phyloP scores from a whole-genome alignment of 2,329 filamentous ascomycete genomes.

The Arthrocladium fulminans region DNA sequence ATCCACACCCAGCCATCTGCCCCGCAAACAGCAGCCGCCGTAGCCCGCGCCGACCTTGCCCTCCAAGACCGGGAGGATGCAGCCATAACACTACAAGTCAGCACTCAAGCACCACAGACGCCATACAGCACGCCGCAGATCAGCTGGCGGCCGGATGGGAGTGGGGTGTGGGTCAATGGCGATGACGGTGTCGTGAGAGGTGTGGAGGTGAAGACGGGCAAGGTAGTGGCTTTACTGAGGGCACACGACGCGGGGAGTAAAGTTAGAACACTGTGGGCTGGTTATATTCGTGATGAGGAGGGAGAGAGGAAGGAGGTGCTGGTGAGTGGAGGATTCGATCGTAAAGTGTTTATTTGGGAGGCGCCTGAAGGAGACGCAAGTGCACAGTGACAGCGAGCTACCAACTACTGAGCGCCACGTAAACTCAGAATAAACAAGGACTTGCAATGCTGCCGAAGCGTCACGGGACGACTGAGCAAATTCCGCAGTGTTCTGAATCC shows the following conservation, averaged over 20 bases:
- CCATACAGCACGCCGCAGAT: constrained; percentile 55
- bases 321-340: constrained; percentile 57
- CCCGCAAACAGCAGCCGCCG: constrained; percentile 13
- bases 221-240: constrained; percentile 43
- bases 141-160: constrained; percentile 53
- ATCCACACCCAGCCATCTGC: constrained; percentile 3
- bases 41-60: constrained; percentile 19
- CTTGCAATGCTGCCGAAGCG: neutral
- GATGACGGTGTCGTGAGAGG: constrained; percentile 56
- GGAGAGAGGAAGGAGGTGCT: constrained; percentile 33
- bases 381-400: neutral
- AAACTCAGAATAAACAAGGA: too few relatives aligned
- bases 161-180: constrained; percentile 55
- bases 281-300: constrained; percentile 29
- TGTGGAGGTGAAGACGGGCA: constrained; percentile 51
- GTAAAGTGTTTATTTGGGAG: constrained; percentile 50
- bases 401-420: too few relatives aligned
- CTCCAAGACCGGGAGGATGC: constrained; percentile 50
- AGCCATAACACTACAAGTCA: constrained; percentile 52
- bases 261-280: constrained; percentile 51
- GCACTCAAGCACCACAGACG: constrained; percentile 55
- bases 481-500: too few relatives aligned
- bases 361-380: neutral
- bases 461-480: neutral
- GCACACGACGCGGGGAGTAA: constrained; percentile 44